Evolutionary conservation across 768 basidiomycete genomes (phyloP).

Genomic region (Leccinum variicolor): DNA sequence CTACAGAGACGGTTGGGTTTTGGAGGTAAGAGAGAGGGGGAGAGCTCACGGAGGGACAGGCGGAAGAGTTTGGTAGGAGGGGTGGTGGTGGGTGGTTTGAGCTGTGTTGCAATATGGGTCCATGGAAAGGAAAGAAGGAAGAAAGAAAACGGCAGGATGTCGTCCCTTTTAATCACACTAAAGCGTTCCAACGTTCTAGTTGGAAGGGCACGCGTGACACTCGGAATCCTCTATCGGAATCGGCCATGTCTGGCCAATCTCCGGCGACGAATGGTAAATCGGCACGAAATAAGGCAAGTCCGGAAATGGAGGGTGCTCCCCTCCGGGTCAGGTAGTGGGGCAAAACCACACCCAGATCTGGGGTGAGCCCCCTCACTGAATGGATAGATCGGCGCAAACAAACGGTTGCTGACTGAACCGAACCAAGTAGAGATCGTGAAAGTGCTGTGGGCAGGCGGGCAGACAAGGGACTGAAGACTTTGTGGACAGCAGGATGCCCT

Average conservation of each 20-base stretch:
- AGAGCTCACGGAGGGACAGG: not conserved
- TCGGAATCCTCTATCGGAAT: not conserved
- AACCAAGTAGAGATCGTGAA: not conserved
- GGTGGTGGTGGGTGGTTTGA: not conserved
- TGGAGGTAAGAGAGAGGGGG: not conserved
- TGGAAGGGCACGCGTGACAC: not conserved
- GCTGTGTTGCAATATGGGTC: not conserved
- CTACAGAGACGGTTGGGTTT: not conserved
- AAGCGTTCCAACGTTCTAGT: not conserved
- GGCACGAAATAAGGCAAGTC: not conserved
- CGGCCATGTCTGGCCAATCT: not conserved
- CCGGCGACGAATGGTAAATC: not conserved
- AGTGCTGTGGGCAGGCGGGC: not conserved
- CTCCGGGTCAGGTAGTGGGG: not conserved
- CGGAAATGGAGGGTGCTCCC: not conserved
- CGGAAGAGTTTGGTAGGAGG: not conserved
- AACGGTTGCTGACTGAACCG: not conserved
- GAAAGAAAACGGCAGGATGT: not conserved
- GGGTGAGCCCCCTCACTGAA: not conserved
- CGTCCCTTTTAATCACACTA: not conserved
- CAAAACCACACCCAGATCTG: not conserved
- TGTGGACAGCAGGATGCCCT: not conserved
- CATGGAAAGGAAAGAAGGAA: not conserved
- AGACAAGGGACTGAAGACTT: not conserved
- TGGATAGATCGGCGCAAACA: not conserved